Evolutionary conservation across 2,329 filamentous ascomycete genomes (phyloP).

Genomic region (Calonectria hawksworthii): DNA sequence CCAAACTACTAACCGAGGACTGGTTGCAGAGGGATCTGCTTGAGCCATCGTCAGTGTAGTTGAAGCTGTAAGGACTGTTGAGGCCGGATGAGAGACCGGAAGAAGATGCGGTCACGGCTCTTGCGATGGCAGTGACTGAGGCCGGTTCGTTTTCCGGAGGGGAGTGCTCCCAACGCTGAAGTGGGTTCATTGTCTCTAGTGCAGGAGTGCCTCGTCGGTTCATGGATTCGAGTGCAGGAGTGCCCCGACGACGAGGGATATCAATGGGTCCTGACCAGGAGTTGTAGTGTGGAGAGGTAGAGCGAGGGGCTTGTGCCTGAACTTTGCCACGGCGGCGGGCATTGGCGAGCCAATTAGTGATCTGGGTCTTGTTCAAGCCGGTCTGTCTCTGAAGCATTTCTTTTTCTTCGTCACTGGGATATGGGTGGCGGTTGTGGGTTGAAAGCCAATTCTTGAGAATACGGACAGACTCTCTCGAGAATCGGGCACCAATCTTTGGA

Average conservation of each 20-base stretch:
- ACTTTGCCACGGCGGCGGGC: slow-evolving; percentile 87
- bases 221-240: slow-evolving; percentile 67
- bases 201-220: slow-evolving; percentile 56
- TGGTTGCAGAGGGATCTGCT: slow-evolving; percentile 69
- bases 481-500: slow-evolving; percentile 79
- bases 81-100: slow-evolving; percentile 67
- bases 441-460: slow-evolving; percentile 88
- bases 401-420: slow-evolving; percentile 90
- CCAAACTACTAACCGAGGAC: slow-evolving; percentile 72
- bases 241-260: slow-evolving; percentile 75
- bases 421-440: slow-evolving; percentile 84
- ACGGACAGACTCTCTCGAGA: slow-evolving; percentile 84
- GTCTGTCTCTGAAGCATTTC: slow-evolving; percentile 83
- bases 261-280: slow-evolving; percentile 76
- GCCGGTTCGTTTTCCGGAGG: slow-evolving; percentile 73
- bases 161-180: slow-evolving; percentile 72
- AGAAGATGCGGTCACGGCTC: slow-evolving; percentile 68
- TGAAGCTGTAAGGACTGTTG: slow-evolving; percentile 69
- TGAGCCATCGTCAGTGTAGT: slow-evolving; percentile 73
- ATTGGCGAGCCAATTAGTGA: slow-evolving; percentile 94
- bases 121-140: slow-evolving; percentile 70
- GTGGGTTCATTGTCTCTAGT: slow-evolving; percentile 66
- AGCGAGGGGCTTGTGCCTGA: slow-evolving; percentile 73
- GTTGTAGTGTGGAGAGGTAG: slow-evolving; percentile 77
- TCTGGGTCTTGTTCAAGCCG: slow-evolving; percentile 85